Conservation (phyloP, 495 filamentous ascomycete species). For the Penicillium maclennaniae region DNA sequence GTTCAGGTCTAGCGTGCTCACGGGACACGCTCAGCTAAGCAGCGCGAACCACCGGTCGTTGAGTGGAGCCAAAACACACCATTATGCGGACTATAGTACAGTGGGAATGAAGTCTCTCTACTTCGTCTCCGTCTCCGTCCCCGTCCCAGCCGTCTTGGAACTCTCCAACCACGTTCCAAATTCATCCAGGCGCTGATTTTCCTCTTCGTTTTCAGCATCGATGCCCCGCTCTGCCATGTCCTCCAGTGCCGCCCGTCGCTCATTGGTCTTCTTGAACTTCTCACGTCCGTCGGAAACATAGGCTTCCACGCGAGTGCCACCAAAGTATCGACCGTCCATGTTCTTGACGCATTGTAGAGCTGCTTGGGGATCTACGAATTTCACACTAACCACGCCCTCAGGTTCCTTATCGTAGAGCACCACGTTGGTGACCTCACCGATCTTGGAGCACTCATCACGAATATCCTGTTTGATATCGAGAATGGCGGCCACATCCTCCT, state of each 20-base stretch:
- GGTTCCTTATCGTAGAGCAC: conserved; percentile 82
- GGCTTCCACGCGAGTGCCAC: conserved; percentile 67
- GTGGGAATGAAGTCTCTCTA: not conserved
- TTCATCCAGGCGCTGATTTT: conserved; percentile 46
- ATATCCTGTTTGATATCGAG: conserved; percentile 95
- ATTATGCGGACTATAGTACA: conserved; percentile 6
- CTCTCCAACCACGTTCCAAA: conserved; percentile 56
- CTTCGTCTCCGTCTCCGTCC: conserved; percentile 14
- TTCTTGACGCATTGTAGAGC: conserved; percentile 68
- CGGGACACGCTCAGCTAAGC: conserved; percentile 22
- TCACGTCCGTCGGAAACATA: conserved; percentile 72
- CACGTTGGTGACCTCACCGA: conserved; percentile 86
- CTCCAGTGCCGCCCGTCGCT: conserved; percentile 41
- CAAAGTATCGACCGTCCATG: conserved; percentile 83
- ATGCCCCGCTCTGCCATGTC: conserved; percentile 42
- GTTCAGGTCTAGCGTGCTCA: conserved; percentile 27
- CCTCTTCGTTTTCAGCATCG: conserved; percentile 43
- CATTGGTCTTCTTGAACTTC: conserved; percentile 66
- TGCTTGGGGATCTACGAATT: conserved; percentile 64
- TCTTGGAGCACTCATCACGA: conserved; percentile 79
- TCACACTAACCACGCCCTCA: conserved; percentile 83
- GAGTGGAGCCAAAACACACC: conserved; percentile 30
- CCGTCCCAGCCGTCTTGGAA: conserved; percentile 23
- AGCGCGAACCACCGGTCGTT: not conserved
- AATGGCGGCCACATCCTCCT: conserved; percentile 77